Conservation (phyloP, 495 filamentous ascomycete genomes). For the Podospora anserina region DNA sequence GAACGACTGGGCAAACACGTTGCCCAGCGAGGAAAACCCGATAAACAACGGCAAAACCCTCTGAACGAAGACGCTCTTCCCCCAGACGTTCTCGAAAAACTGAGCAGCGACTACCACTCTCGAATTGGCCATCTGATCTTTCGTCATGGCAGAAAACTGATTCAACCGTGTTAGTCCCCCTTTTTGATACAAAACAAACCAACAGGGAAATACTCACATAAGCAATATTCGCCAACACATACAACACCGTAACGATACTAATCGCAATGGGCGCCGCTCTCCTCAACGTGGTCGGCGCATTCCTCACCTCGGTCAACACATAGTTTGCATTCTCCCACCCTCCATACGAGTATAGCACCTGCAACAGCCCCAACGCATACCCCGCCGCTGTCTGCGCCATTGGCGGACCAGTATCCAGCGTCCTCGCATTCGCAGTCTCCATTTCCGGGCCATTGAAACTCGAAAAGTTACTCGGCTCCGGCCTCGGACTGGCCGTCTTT, state of each 20-base stretch:
- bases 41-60: slow-evolving; percentile 61
- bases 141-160: slow-evolving; percentile 61
- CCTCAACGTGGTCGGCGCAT: slow-evolving; percentile 56
- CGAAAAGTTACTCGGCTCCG: slow-evolving; percentile 39
- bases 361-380: slow-evolving; percentile 56
- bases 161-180: not conserved
- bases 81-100: slow-evolving; percentile 60
- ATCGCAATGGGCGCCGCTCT: slow-evolving; percentile 58
- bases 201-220: slow-evolving; percentile 36
- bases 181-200: not conserved
- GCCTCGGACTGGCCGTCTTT: slow-evolving; percentile 10
- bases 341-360: slow-evolving; percentile 60
- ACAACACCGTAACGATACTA: slow-evolving; percentile 53
- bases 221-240: slow-evolving; percentile 56
- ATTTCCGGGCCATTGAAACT: slow-evolving; percentile 45
- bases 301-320: slow-evolving; percentile 55
- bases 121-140: slow-evolving; percentile 51
- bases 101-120: slow-evolving; percentile 54
- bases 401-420: not conserved
- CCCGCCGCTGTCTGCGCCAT: slow-evolving; percentile 31
- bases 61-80: slow-evolving; percentile 34
- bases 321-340: slow-evolving; percentile 60
- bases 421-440: slow-evolving; percentile 4
- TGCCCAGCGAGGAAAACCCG: slow-evolving; percentile 61
- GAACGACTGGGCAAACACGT: slow-evolving; percentile 62